Evolutionary conservation across 225 moss, liverwort and hornwort species (phyloP), one percentile per base, ranked within the genome.

Genomic region (Climacium dendroides): DNA sequence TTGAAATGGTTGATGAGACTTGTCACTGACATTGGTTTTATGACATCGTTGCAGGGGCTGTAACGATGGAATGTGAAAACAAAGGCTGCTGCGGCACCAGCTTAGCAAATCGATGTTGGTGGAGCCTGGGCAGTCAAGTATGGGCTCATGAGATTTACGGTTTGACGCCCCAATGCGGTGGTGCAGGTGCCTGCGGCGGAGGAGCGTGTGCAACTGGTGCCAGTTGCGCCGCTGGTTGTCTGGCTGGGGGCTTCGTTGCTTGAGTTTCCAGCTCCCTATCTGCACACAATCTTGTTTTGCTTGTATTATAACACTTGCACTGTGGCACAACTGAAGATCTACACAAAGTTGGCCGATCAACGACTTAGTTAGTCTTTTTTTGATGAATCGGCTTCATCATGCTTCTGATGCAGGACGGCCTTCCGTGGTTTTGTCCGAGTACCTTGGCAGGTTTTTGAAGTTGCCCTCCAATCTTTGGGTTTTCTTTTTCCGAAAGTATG

Each of bases 161-260:
- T 63, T 82, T 61, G 70, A 54, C 70, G 12, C 28, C 65, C 19
- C 81, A 84, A 39, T 88, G 89, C 22, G 89, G 89, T 19, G 90
- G 92, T 26, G 87, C 87, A 22, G 92, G 89, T 0, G 89, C 90
- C 9, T 92, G 90, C 41, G 90, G 90, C 39, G 90, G 92, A 18
- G 92, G 92, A 61, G 92, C 92, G 15, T 92, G 92, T 57, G 62
- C 71, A 12, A 29, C 80, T n/a, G 83, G 87, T 70, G 79, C 78
- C 84, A 87, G 74, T 85, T 87, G 85, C 30, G 79, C 70, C 17
- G 79, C 87, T 62, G 87, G 85, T 74, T 89, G 87, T 80, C 63
- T 89, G 83, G 58, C 85, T 50, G 85, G 79, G 19, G 52, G 70
- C 28, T 71, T 87, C 13, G 79, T 55, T 50, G 17, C 67, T 50